Percentiles rank a stretch among this genome's conserved stretches.
These are phyloP conservation scores for Plasmodium cynomolgi DNA, from an alignment of 169 alveolate species.

Conservation along the genomic window DNA sequence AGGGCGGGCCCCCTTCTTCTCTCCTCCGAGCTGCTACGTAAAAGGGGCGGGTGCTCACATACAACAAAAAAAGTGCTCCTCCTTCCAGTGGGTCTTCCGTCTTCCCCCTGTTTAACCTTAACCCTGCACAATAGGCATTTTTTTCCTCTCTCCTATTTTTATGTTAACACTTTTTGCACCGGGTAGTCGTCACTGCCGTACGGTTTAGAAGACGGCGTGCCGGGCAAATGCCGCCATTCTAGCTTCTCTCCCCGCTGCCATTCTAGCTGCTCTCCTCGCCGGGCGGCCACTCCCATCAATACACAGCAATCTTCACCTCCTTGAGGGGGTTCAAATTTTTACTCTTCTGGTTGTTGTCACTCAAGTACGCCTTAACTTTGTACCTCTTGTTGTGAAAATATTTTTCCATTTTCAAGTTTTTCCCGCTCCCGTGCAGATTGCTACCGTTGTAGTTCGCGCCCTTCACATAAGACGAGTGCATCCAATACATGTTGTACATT, in stretches of 20 bases:
- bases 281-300: neutral
- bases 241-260: neutral
- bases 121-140: no score
- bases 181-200: no score
- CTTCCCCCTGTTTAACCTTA: no score
- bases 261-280: no score
- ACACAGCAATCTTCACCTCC: constrained; percentile 39
- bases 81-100: no score
- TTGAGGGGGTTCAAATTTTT: constrained; percentile 28
- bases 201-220: no score
- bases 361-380: constrained; percentile 19
- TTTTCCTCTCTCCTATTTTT: neutral
- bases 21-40: no score
- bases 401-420: constrained; percentile 18
- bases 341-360: constrained; percentile 14
- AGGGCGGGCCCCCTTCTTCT: neutral
- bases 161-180: no score
- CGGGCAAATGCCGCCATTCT: no score
- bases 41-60: no score
- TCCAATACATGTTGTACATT: neutral
- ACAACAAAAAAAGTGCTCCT: no score
- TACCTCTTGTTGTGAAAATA: constrained; percentile 33
- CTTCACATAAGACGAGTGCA: constrained; percentile 9
- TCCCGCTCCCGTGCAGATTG: neutral
- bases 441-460: constrained; percentile 31